phyloP scores from a whole-genome alignment of 805 yeast species.

The Wickerhamomyces mucosus region DNA sequence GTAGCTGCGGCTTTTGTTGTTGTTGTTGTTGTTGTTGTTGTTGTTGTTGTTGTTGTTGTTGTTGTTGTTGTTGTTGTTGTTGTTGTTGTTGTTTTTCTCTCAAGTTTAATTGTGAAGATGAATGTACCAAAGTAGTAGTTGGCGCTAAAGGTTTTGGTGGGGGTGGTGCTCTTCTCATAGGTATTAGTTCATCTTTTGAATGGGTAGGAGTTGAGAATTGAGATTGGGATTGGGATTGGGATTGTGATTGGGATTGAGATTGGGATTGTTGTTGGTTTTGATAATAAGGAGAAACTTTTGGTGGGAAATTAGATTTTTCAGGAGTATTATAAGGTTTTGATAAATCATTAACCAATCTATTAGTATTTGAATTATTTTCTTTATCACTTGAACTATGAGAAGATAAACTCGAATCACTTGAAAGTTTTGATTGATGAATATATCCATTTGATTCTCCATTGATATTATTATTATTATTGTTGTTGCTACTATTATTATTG shows the following conservation, averaged over 20 bases:
- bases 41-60: conserved; percentile 34
- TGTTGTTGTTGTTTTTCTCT: conserved; percentile 4
- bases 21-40: conserved; percentile 2
- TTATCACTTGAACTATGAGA: conserved; percentile 20
- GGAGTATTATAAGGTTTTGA: conserved; percentile 33
- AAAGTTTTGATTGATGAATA: background rate
- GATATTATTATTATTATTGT: no score
- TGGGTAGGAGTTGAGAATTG: conserved; percentile 11
- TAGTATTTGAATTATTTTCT: conserved; percentile 23
- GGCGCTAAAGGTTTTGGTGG: conserved; percentile 28
- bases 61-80: conserved; percentile 4
- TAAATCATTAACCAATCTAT: conserved; percentile 32
- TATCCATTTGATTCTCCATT: background rate
- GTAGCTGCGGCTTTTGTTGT: no score
- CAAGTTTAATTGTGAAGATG: conserved; percentile 4
- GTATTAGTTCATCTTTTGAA: conserved; percentile 27
- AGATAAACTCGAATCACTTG: background rate
- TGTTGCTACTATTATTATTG: no score
- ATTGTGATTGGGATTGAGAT: conserved; percentile 7
- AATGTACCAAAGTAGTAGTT: conserved; percentile 4
- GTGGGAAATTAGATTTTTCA: conserved; percentile 17
- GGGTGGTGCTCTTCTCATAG: conserved; percentile 47
- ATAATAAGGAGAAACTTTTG: conserved; percentile 26
- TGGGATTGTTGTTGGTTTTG: conserved; percentile 21
- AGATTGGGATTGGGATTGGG: conserved; percentile 13